phyloP scores from a whole-genome alignment of 768 basidiomycete genomes.

The Asterophora parasitica region DNA sequence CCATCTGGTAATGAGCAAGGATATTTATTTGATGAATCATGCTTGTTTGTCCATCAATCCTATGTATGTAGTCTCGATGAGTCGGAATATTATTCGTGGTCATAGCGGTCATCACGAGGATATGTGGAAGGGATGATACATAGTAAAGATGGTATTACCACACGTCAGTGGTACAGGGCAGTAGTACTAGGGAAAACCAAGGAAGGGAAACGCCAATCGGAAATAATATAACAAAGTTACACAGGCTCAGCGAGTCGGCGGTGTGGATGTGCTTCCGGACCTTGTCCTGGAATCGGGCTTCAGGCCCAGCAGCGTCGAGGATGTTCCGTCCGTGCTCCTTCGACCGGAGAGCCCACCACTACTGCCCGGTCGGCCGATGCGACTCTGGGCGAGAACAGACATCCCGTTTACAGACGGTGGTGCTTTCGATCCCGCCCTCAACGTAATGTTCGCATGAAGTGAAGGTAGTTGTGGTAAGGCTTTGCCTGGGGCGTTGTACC shows the following conservation, averaged over 20 bases:
- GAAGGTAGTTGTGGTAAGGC: constrained; percentile 39
- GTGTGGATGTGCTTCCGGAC: constrained; percentile 14
- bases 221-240: neutral
- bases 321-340: constrained; percentile 25
- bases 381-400: constrained; percentile 40
- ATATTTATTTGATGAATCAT: neutral
- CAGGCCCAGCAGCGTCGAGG: neutral
- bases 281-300: constrained; percentile 13
- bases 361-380: constrained; percentile 41
- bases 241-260: constrained; percentile 7
- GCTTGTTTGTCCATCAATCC: no score
- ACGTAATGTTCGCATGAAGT: constrained; percentile 40
- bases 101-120: constrained; percentile 13
- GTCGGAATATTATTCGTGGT: constrained; percentile 2
- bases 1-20: constrained; percentile 8
- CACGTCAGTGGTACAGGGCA: constrained; percentile 2
- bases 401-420: constrained; percentile 31
- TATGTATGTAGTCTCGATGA: no score
- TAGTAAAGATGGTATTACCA: neutral
- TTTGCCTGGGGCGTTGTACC: constrained; percentile 29
- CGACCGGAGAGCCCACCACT: constrained; percentile 26
- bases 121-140: constrained; percentile 7
- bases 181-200: neutral
- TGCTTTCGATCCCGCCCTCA: constrained; percentile 39
- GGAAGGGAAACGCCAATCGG: neutral